Conservation (phyloP, 495 filamentous ascomycete species). For the Annulohypoxylon maeteangense region DNA sequence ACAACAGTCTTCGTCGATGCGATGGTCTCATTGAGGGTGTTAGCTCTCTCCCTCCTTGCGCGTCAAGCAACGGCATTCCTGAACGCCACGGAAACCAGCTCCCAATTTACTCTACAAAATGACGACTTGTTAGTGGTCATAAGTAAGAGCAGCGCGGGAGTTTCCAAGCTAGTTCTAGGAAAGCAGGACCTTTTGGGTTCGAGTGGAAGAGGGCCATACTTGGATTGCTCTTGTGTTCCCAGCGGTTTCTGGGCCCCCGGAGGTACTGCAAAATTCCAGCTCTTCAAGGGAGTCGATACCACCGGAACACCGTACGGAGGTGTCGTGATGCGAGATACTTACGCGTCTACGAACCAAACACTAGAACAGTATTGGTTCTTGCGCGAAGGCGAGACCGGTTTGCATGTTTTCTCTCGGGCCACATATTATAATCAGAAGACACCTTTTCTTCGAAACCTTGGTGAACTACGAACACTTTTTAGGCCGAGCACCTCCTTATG, state of each 20-base stretch:
- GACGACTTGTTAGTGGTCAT: slow-evolving; percentile 59
- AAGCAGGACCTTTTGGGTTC: slow-evolving; percentile 62
- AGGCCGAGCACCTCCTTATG: slow-evolving; percentile 64
- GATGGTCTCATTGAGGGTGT: slow-evolving; percentile 29
- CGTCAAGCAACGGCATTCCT: slow-evolving; percentile 33
- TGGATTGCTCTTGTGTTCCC: slow-evolving; percentile 68
- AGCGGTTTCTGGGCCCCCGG: slow-evolving; percentile 65
- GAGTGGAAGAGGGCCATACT: slow-evolving; percentile 62
- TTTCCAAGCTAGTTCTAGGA: slow-evolving; percentile 58
- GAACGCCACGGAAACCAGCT: slow-evolving; percentile 46
- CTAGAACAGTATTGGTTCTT: slow-evolving; percentile 70
- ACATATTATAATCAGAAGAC: slow-evolving; percentile 64
- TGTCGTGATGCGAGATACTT: slow-evolving; percentile 62
- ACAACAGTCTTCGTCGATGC: not conserved
- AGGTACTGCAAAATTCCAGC: slow-evolving; percentile 54
- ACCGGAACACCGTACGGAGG: slow-evolving; percentile 61
- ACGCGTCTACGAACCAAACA: slow-evolving; percentile 60
- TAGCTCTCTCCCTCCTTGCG: slow-evolving; percentile 17
- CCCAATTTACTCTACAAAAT: slow-evolving; percentile 55
- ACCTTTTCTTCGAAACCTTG: slow-evolving; percentile 64
- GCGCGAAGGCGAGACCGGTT: slow-evolving; percentile 64
- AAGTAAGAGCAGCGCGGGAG: slow-evolving; percentile 55
- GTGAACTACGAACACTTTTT: slow-evolving; percentile 66
- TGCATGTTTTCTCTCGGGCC: slow-evolving; percentile 65
- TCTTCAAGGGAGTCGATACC: slow-evolving; percentile 62